A percentile compares a stretch with the other conserved stretches of the same genome.
Evolutionary conservation across 805 yeast species (phyloP).

Genomic region (Phaffomyces thermotolerans): DNA sequence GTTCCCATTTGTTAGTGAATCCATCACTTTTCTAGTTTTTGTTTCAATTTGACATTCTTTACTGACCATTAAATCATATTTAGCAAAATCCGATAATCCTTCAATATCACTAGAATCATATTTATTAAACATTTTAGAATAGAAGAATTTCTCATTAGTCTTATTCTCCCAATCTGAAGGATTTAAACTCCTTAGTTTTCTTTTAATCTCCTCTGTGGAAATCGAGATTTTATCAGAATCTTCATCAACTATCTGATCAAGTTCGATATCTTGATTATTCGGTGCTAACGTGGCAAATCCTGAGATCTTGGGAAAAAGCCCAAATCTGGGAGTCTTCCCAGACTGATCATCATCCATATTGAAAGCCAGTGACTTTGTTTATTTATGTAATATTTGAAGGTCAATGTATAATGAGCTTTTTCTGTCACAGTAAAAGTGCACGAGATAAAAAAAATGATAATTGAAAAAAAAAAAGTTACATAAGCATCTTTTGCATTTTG

Average conservation of each 20-base stretch:
- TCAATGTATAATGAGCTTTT: too few species aligned
- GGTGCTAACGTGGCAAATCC: constrained; percentile 4
- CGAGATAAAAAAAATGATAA: too few species aligned
- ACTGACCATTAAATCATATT: constrained; percentile 28
- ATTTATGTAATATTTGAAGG: too few species aligned
- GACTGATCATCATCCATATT: constrained; percentile 4
- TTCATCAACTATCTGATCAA: background rate
- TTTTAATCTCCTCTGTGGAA: constrained; percentile 9
- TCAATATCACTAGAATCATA: constrained; percentile 4
- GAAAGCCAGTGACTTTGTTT: too few species aligned
- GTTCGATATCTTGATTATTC: constrained; percentile 4
- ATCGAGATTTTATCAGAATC: constrained; percentile 10
- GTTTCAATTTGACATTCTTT: constrained; percentile 26
- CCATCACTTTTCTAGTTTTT: constrained; percentile 17
- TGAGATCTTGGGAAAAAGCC: constrained; percentile 12
- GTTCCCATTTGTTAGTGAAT: constrained; percentile 11
- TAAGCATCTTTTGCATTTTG: too few species aligned
- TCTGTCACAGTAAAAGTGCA: too few species aligned
- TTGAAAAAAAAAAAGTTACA: too few species aligned
- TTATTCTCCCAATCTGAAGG: constrained; percentile 14
- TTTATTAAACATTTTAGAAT: constrained; percentile 17
- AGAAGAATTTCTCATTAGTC: constrained; percentile 24
- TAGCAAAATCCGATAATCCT: constrained; percentile 25
- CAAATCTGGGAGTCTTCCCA: constrained; percentile 1
- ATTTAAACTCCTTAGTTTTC: constrained; percentile 13